These are phyloP conservation scores for Tripterygium wilfordii DNA, from an alignment of 177 flowering plant species.

Conservation along the genomic window DNA sequence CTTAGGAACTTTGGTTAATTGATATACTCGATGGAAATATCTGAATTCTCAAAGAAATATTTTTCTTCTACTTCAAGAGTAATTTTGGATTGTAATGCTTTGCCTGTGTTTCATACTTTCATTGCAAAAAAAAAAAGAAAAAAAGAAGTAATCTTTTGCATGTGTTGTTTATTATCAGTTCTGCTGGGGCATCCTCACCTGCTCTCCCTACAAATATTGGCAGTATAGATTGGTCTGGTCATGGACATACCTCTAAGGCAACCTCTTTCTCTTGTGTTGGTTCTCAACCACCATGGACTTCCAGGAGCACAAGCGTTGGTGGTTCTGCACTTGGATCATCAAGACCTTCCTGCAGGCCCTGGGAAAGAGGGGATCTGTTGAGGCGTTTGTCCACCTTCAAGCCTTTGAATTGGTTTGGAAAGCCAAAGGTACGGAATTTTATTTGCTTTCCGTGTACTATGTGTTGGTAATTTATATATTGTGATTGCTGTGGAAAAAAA, in stretches of 20 bases:
- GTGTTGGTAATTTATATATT: too few relatives aligned
- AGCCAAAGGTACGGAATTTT: slow-evolving; percentile 67
- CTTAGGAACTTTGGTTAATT: too few relatives aligned
- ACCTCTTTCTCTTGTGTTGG: slow-evolving; percentile 64
- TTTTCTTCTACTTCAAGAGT: too few relatives aligned
- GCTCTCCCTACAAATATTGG: slow-evolving; percentile 69
- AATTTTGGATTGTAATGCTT: too few relatives aligned
- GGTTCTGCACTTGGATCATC: slow-evolving; percentile 75
- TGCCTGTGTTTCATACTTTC: too few relatives aligned
- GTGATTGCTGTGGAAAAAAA: too few relatives aligned
- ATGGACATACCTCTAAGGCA: slow-evolving; percentile 75
- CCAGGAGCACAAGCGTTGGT: slow-evolving; percentile 75
- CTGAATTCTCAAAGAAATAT: too few relatives aligned
- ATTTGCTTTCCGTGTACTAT: background rate
- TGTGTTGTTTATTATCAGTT: too few relatives aligned
- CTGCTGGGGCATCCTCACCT: too few relatives aligned
- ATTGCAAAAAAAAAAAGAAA: too few relatives aligned
- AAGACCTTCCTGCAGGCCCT: slow-evolving; percentile 85
- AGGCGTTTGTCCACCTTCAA: slow-evolving; percentile 87
- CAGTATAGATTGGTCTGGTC: slow-evolving; percentile 61
- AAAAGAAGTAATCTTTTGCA: too few relatives aligned
- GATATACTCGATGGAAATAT: too few relatives aligned
- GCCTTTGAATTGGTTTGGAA: slow-evolving; percentile 87
- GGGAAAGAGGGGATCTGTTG: slow-evolving; percentile 95
- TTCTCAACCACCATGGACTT: slow-evolving; percentile 56